phyloP scores from a whole-genome alignment of 306 rosid species.

The Pueraria montana region DNA sequence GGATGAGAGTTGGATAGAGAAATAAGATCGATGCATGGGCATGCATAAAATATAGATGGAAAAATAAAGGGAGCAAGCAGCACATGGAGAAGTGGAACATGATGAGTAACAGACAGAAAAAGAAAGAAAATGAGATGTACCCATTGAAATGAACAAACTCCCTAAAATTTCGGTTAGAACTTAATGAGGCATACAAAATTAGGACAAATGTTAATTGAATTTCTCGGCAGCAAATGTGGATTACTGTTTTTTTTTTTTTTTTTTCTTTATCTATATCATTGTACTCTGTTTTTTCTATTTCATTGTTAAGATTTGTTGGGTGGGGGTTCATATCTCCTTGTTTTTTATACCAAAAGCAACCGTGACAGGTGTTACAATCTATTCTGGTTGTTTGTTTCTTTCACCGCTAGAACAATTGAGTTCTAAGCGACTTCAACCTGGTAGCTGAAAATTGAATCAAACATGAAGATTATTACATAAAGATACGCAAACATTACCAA shows the following conservation, averaged over 20 bases:
- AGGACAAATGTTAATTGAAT: neutral
- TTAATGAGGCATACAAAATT: slow-evolving; percentile 25
- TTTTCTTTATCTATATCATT: neutral
- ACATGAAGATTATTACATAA: neutral
- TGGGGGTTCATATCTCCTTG: neutral
- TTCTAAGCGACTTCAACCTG: slow-evolving; percentile 37
- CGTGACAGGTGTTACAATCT: slow-evolving; percentile 37
- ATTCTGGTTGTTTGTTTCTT: slow-evolving; percentile 38
- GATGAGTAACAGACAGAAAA: neutral
- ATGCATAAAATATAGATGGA: neutral
- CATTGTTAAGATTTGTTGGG: slow-evolving; percentile 4
- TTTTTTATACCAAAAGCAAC: slow-evolving; percentile 40
- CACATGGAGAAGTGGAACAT: slow-evolving; percentile 38
- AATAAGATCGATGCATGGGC: neutral
- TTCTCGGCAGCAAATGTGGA: no score
- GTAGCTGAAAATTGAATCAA: slow-evolving; percentile 11
- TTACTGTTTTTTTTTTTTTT: no score
- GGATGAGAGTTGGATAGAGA: neutral
- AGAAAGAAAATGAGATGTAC: slow-evolving; percentile 9
- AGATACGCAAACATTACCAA: slow-evolving; percentile 29
- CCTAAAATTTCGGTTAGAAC: slow-evolving; percentile 31
- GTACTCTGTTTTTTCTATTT: neutral
- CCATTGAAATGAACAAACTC: slow-evolving; percentile 12
- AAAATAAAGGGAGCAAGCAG: slow-evolving; percentile 15
- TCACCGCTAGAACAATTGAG: neutral